Evolutionary conservation across 176 grass and related monocot species (phyloP).

Genomic region (Tillandsia fasciculata): DNA sequence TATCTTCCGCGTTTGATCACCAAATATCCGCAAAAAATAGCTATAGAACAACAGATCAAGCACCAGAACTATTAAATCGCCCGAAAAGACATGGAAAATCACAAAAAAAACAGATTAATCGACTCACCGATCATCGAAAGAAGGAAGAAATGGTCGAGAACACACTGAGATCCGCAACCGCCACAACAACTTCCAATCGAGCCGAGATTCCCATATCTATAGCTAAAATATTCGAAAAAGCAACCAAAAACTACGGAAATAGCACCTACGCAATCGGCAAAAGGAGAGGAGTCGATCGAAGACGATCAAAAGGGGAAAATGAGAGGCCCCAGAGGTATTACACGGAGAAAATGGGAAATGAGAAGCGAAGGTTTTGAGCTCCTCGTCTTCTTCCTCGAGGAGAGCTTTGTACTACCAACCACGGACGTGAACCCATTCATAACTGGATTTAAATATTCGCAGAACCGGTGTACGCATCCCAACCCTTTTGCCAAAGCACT

Average conservation of each 20-base stretch:
- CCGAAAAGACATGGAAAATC: background rate
- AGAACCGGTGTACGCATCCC: background rate
- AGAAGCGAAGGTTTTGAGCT: background rate
- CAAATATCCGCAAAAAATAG: background rate
- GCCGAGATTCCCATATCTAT: slow-evolving; percentile 1
- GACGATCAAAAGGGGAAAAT: background rate
- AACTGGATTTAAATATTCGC: slow-evolving; percentile 9
- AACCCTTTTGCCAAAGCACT: background rate
- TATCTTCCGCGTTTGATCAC: background rate
- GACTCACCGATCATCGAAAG: slow-evolving; percentile 25
- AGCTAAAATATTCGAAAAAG: background rate
- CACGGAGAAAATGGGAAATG: background rate
- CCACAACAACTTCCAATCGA: background rate
- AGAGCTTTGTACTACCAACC: background rate
- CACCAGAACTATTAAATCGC: slow-evolving; percentile 1
- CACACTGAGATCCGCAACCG: background rate
- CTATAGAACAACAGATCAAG: slow-evolving; percentile 7
- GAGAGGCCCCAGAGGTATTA: background rate
- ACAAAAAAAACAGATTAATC: background rate
- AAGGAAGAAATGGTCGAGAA: background rate
- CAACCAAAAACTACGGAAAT: background rate
- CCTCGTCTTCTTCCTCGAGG: background rate
- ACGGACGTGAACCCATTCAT: background rate
- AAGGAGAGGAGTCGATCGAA: background rate
- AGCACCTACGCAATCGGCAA: background rate